A percentile compares a stretch with the other conserved stretches of the same genome.
Evolutionary conservation across 352 stramenopile genomes (phyloP).

Genomic region (Pythium sp.): DNA sequence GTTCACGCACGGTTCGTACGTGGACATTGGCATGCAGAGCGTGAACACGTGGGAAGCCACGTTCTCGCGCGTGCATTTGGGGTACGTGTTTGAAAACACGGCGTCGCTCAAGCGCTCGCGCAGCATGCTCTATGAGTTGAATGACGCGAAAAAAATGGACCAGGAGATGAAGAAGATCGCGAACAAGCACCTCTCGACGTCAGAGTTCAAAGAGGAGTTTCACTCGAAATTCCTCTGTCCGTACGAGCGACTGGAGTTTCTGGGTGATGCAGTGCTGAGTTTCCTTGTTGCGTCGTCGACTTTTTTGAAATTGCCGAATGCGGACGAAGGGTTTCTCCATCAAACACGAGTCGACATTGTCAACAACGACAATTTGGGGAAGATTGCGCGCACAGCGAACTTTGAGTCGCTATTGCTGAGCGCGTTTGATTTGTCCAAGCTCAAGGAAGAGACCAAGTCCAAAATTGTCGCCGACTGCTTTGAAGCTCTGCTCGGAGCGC

Average conservation of each 20-base stretch:
- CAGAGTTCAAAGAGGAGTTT: conserved; percentile 75
- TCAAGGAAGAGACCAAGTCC: conserved; percentile 47
- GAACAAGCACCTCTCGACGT: conserved; percentile 49
- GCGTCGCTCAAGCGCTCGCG: conserved; percentile 57
- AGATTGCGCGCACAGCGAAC: conserved; percentile 70
- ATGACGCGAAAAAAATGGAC: conserved; percentile 28
- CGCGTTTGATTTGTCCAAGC: conserved; percentile 58
- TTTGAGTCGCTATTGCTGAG: conserved; percentile 73
- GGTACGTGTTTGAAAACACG: conserved; percentile 71
- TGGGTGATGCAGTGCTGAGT: conserved; percentile 81
- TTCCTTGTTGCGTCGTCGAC: conserved; percentile 78
- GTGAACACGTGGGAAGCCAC: conserved; percentile 80
- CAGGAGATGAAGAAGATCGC: conserved; percentile 48
- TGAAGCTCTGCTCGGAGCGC: conserved; percentile 71
- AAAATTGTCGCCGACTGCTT: conserved; percentile 87
- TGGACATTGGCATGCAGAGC: conserved; percentile 83
- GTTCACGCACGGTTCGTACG: conserved; percentile 82
- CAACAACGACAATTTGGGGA: conserved; percentile 75
- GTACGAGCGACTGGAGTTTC: conserved; percentile 84
- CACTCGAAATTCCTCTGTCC: conserved; percentile 74
- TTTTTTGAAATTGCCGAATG: conserved; percentile 76
- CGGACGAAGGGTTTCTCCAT: conserved; percentile 63
- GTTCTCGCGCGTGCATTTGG: conserved; percentile 67
- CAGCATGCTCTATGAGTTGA: conserved; percentile 36
- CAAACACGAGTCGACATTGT: conserved; percentile 70